Evolutionary conservation across 2,329 filamentous ascomycete species (phyloP), one percentile per base, ranked within the genome.

Genomic region (Fusarium sororula): DNA sequence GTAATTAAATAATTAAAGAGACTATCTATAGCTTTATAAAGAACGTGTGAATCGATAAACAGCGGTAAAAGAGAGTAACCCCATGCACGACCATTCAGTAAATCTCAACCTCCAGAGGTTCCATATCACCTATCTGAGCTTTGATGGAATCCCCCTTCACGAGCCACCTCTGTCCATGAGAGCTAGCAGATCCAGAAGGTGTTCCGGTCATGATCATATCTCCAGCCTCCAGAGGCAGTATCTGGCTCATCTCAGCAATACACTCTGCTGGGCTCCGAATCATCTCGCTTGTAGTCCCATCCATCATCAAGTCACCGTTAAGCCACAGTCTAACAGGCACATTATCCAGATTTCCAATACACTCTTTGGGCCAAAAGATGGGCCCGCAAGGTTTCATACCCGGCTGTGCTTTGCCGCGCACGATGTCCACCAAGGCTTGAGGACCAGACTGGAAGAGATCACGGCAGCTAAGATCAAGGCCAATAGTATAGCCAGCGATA

Each of bases 181-280:
- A 42, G 1, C 30, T 6, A 35, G 58, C 47, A 6, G 47, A 53
- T 18, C 58, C 58, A 5, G n/a, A 20, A 1, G 58, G 58, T 3
- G 47, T 61, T 12, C 58, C 58, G 3, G 58, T 61, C 58, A 61
- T 54, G 4, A 54, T 30, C 58, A 61, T 54, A 37, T 61, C 58
- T 18, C 58, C 58, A n/a, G 58, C 38, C 5, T 61, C 58, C 18
- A 61, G 38, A 35, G 58, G 58, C 3, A 61, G 5, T 18, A 61
- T 13, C 7, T 28, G n/a, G 26, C 58, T 61, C 7, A 61, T 61
- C 58, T 61, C 58, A 5, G 58, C 30, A 15, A 54, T 18, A 1
- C 47, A 61, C 13, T 61, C 58, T 7, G 24, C 47, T 8, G 47
- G 30, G 3, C 20, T 11, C 3, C 38, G 38, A 10, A 61, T 61